Base-by-base conservation (phyloP, 768 basidiomycete genomes). In the Macrolepiota albuminosa region DNA sequence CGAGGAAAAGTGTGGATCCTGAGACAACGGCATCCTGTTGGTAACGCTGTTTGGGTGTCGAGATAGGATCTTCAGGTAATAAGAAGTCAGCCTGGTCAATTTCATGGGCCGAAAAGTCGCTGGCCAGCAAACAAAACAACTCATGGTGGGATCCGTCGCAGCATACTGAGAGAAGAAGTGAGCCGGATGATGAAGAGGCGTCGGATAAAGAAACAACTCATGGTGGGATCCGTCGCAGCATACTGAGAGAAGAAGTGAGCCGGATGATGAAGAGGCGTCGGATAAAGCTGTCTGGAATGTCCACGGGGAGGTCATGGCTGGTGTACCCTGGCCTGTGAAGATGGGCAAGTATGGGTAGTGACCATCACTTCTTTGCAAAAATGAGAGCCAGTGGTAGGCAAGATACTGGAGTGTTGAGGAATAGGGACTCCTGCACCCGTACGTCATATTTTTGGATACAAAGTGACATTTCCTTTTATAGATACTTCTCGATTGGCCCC, bases 321-420 rank as follows among this genome's bases (percentile, higher is more conserved):
- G 52, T 3, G 78, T 75, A 2, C 83, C 85, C 65, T 87, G 85
- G 6, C 85, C 84, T 47, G 81, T 75, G 63, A 87, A 87, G 18
- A 84, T 69, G 4, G 82, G 85, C 48, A 86, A 64, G 59, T 74
- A 56, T 42, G 75, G 50, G 8, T 49, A 50, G 29, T 50, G 24
- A 24, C 18, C 66, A 67, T 65, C 46, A 40, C 43, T 54, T 57
- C 45, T 42, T 55, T 10, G 61, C 14, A 18, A 57, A 51, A 45
- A 49, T 13, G 36, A 40, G 21, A 21, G 21, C 21, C 21, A 21
- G n/a, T 34, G 26, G 52, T 33, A 55, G 51, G 29, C 59, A 52
- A 58, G 26, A 49, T 45, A 56, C 21, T 21, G 21, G 21, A 21
- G 21, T 21, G 21, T 21, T 21, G 21, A 21, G 21, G 21, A 21